phyloP scores from a whole-genome alignment of 768 basidiomycete species.

The Russula griseocarnosa region DNA sequence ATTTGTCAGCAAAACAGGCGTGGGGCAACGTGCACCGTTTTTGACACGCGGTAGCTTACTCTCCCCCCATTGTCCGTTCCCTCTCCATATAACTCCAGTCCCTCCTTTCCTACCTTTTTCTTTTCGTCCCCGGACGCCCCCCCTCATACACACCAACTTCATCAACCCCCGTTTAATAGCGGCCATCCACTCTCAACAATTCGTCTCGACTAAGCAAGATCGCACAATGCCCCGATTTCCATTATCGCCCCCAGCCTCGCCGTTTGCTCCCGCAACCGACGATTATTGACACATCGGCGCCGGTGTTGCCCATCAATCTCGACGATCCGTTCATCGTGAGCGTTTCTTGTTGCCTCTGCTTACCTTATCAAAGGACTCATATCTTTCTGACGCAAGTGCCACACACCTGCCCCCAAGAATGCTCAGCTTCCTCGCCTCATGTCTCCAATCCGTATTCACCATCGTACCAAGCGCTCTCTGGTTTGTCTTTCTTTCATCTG shows the following conservation, averaged over 20 bases:
- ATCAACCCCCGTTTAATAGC: neutral
- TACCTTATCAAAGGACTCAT: conserved; percentile 9
- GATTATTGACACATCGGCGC: conserved; percentile 19
- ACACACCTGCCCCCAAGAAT: conserved; percentile 21
- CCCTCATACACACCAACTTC: conserved; percentile 4
- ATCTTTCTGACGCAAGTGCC: conserved; percentile 18
- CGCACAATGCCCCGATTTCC: conserved; percentile 27
- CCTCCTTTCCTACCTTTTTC: conserved; percentile 22
- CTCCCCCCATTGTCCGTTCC: conserved; percentile 23
- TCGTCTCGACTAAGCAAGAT: neutral
- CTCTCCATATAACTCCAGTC: conserved; percentile 24
- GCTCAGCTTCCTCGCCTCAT: conserved; percentile 26
- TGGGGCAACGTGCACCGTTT: conserved; percentile 27
- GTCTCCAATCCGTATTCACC: conserved; percentile 26
- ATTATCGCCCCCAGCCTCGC: conserved; percentile 28
- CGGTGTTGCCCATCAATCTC: conserved; percentile 18
- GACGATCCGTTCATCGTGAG: conserved; percentile 30
- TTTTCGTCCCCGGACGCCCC: conserved; percentile 11
- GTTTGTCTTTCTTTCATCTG: conserved; percentile 6
- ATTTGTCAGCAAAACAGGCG: conserved; percentile 26
- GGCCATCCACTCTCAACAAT: neutral
- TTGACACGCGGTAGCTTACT: conserved; percentile 25
- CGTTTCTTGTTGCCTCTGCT: neutral
- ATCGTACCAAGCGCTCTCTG: conserved; percentile 22
- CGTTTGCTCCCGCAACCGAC: conserved; percentile 21